Conservation (phyloP, 345 rosid species). For the Gossypium longicalyx region DNA sequence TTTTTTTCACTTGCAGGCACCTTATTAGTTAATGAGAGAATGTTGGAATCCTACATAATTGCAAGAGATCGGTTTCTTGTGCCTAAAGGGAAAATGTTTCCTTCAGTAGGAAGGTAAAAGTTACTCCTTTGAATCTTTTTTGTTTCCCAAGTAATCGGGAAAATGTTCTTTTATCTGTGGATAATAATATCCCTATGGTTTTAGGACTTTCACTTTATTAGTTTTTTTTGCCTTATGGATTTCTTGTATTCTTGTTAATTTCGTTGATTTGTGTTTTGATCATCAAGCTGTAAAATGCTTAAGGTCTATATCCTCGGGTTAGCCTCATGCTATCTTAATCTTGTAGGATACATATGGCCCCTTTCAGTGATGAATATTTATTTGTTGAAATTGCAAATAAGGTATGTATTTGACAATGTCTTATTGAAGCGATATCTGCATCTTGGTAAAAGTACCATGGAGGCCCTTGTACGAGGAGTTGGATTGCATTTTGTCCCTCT, state of each 20-base stretch:
- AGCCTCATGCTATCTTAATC: slow-evolving; percentile 12
- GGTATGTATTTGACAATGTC: slow-evolving; percentile 41
- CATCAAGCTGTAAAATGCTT: background rate
- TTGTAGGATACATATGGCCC: slow-evolving; percentile 98
- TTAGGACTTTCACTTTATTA: background rate
- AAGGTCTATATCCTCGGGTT: background rate
- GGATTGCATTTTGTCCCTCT: no score
- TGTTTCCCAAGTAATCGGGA: slow-evolving; percentile 1
- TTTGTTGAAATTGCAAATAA: slow-evolving; percentile 95
- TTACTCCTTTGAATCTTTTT: background rate
- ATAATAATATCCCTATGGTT: background rate
- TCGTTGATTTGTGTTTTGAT: background rate
- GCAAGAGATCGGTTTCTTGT: slow-evolving; percentile 92
- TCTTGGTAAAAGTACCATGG: background rate
- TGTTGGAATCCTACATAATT: slow-evolving; percentile 94
- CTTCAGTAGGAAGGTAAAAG: slow-evolving; percentile 79
- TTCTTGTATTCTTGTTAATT: background rate
- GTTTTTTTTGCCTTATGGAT: background rate
- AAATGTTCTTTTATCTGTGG: background rate
- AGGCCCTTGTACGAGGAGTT: no score
- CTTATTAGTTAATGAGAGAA: slow-evolving; percentile 89
- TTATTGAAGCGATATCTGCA: background rate
- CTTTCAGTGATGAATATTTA: slow-evolving; percentile 95
- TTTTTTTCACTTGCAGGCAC: slow-evolving; percentile 54
- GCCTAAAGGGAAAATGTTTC: slow-evolving; percentile 94